A percentile compares a stretch with the other conserved stretches of the same genome.
These are phyloP conservation scores for Exophiala aquamarina DNA, from an alignment of 2,329 filamentous ascomycete species.

Conservation along the genomic window DNA sequence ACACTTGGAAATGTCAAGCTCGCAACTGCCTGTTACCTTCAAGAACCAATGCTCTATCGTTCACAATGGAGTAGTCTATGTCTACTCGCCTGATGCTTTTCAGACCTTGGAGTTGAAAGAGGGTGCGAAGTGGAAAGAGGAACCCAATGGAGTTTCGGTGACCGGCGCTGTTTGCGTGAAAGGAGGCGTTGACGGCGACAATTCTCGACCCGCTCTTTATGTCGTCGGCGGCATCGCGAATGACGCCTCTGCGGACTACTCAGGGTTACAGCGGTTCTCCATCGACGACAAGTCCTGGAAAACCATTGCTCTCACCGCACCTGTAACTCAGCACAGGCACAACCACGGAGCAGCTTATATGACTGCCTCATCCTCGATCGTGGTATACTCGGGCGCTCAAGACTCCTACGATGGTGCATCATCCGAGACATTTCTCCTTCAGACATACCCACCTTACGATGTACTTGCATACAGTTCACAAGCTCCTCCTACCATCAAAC, in stretches of 20 bases:
- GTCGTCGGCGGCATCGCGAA: conserved; percentile 70
- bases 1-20: conserved; percentile 63
- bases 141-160: conserved; percentile 68
- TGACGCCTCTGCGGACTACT: conserved; percentile 58
- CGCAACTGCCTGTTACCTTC: conserved; percentile 68
- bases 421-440: conserved; percentile 73
- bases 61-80: conserved; percentile 78
- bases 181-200: conserved; percentile 59
- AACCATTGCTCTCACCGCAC: conserved; percentile 49
- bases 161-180: conserved; percentile 76
- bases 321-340: conserved; percentile 66
- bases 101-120: conserved; percentile 68
- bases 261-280: conserved; percentile 71
- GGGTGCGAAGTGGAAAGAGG: conserved; percentile 69
- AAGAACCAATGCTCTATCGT: conserved; percentile 79
- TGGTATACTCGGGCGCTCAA: conserved; percentile 77
- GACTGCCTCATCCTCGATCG: conserved; percentile 65
- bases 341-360: conserved; percentile 78
- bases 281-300: conserved; percentile 61
- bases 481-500: conserved; percentile 64
- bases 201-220: conserved; percentile 65
- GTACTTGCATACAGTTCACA: conserved; percentile 60
- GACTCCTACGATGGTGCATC: conserved; percentile 60
- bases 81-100: conserved; percentile 74
- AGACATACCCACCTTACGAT: conserved; percentile 63